These are phyloP conservation scores for Phytophthora palmivora DNA, from an alignment of 352 stramenopile species.

Conservation along the genomic window DNA sequence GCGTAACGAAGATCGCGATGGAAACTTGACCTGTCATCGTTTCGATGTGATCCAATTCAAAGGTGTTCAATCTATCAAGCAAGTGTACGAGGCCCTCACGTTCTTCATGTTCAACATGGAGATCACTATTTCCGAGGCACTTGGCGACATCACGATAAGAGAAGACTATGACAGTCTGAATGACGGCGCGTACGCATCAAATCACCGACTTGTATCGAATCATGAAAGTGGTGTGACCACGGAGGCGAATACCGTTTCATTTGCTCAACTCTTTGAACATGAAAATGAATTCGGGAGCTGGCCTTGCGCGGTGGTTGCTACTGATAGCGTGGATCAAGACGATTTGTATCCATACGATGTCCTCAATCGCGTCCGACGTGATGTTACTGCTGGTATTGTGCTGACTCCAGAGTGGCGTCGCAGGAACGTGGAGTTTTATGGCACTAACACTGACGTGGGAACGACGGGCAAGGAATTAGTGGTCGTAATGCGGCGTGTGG, in stretches of 20 bases:
- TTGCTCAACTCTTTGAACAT: conserved; percentile 21
- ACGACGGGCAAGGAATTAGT: conserved; percentile 3
- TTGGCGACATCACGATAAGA: conserved; percentile 44
- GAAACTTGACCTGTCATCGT: conserved; percentile 22
- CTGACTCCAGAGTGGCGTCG: conserved; percentile 7
- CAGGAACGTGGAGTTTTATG: no score
- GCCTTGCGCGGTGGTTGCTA: conserved; percentile 26
- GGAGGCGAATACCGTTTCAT: conserved; percentile 1
- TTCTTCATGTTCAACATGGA: conserved; percentile 52
- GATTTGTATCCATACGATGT: conserved; percentile 49
- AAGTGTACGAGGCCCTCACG: conserved; percentile 50
- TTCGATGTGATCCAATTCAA: conserved; percentile 47
- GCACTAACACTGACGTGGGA: background rate
- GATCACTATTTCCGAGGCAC: conserved; percentile 46
- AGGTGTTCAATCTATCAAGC: conserved; percentile 28
- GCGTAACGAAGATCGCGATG: conserved; percentile 9
- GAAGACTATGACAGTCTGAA: conserved; percentile 39
- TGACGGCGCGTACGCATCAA: conserved; percentile 29
- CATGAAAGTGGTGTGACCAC: conserved; percentile 1
- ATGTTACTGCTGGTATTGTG: conserved; percentile 34
- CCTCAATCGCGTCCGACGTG: conserved; percentile 32
- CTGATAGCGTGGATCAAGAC: conserved; percentile 45
- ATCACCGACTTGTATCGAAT: conserved; percentile 43
- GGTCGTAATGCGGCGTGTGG: conserved; percentile 17
- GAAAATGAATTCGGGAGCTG: background rate